Base-by-base conservation (phyloP, 2,329 filamentous ascomycete species). In the Chrysoporthe puriensis region DNA sequence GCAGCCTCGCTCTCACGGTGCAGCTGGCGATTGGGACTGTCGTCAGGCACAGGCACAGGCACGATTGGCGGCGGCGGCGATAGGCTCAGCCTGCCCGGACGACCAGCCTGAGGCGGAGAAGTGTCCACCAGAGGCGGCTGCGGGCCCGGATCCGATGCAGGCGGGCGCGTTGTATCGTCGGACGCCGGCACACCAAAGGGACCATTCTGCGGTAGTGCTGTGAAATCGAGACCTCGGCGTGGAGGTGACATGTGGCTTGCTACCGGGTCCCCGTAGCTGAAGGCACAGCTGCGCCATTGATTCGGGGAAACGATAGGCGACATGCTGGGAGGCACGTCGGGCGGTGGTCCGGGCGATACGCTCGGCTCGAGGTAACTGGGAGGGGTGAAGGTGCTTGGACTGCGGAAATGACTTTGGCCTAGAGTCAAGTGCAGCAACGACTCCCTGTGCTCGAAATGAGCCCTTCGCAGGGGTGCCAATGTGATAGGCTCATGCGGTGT, bases 1-100 rank as follows among this genome's bases (percentile, higher is more conserved):
- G 68, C 68, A 34, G 68, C 68, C 63, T 70, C 68, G 32, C 61
- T 64, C 26, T 70, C 68, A 8, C 63, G 58, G 5, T 52, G 68
- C 2, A 70, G 66, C 36, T 70, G 68, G 14, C 63, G 66, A 44
- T 62, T 68, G 48, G 63, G 62, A 52, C 63, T 68, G 34, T 68
- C 66, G 3, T 48, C 57, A 14, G 43, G 56, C 34, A 50, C 46
- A 14, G 43, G 56, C 44, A 50, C 46, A 7, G 54, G 36, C 3
- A 36, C 36, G 4, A 42, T 16, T n/a, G 18, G 34, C 18, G 52
- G 34, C 18, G 63, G 63, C 34, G 63, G n/a, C n/a, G 63, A 46
- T 2, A 59, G 34, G 34, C 52, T 61, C 42, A 34, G 36, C 48
- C 63, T 16, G n/a, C 26, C 36, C 40, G 52, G 42, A 8, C 40